phyloP scores from a whole-genome alignment of 495 filamentous ascomycete species.

The Jackrogersella multiformis region DNA sequence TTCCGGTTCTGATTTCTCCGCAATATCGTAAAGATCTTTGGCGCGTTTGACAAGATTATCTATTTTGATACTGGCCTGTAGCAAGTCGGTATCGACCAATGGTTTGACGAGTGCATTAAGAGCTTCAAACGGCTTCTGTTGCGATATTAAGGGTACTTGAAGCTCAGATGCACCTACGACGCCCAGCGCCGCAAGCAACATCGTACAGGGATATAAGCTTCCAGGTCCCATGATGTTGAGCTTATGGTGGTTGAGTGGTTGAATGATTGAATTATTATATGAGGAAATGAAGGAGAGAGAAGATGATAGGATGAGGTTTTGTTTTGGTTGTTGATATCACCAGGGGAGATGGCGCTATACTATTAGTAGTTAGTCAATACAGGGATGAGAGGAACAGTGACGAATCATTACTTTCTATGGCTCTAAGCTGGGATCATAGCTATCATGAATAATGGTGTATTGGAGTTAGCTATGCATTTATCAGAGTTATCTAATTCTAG shows the following conservation, averaged over 20 bases:
- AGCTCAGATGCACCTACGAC: constrained; percentile 25
- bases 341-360: constrained; percentile 23
- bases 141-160: constrained; percentile 30
- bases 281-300: constrained; percentile 8
- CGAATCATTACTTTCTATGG: neutral
- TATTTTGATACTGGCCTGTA: constrained; percentile 63
- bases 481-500: neutral
- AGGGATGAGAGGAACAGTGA: neutral
- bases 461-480: neutral
- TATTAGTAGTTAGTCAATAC: constrained; percentile 7
- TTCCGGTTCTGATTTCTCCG: constrained; percentile 61
- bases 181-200: constrained; percentile 27
- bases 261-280: constrained; percentile 1
- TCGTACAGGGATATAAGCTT: constrained; percentile 13
- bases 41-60: constrained; percentile 63
- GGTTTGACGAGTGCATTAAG: constrained; percentile 42
- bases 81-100: constrained; percentile 59
- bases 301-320: neutral
- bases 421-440: neutral
- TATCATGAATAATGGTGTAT: neutral
- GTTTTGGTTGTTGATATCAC: constrained; percentile 23
- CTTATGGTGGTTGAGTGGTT: neutral
- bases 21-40: constrained; percentile 65
- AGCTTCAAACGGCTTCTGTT: constrained; percentile 10
- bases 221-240: constrained; percentile 19